Conservation (phyloP, 208 protist species). For the Herpetomonas tarakana region DNA sequence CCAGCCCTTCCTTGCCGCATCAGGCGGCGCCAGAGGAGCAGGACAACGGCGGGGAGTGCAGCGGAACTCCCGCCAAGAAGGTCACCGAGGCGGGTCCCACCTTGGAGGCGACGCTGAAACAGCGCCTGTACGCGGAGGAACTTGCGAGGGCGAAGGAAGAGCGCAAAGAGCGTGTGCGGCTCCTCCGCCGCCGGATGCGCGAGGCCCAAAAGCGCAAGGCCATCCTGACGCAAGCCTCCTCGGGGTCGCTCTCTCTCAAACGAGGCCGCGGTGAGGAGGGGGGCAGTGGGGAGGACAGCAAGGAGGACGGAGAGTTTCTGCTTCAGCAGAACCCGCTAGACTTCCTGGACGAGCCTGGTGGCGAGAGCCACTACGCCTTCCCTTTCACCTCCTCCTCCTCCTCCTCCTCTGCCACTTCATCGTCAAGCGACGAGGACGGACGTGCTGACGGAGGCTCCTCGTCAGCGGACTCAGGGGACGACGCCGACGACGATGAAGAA, state of each 20-base stretch:
- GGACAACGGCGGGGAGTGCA: no score
- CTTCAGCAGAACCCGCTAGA: slow-evolving; percentile 18
- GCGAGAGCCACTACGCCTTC: neutral
- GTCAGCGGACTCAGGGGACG: slow-evolving; percentile 3
- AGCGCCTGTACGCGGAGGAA: slow-evolving; percentile 34
- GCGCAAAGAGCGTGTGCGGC: slow-evolving; percentile 17
- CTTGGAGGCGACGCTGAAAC: slow-evolving; percentile 17
- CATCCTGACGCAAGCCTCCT: neutral
- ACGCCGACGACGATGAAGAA: slow-evolving; percentile 22
- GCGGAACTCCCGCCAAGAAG: no score
- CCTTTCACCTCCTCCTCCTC: slow-evolving; percentile 5
- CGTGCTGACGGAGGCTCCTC: neutral
- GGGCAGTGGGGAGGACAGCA: neutral
- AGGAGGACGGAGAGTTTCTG: slow-evolving; percentile 7
- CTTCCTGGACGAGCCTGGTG: slow-evolving; percentile 18
- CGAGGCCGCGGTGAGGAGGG: neutral
- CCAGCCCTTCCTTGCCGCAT: no score
- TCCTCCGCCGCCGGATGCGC: slow-evolving; percentile 15
- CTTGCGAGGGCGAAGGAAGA: slow-evolving; percentile 12
- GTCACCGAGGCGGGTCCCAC: no score
- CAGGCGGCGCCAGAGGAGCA: no score
- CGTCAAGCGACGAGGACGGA: neutral
- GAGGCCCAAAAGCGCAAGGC: slow-evolving; percentile 14
- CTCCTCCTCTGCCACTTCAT: slow-evolving; percentile 11
- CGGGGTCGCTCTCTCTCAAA: neutral